These are phyloP conservation scores for Royoungia palumana DNA, from an alignment of 768 basidiomycete species.

Conservation along the genomic window DNA sequence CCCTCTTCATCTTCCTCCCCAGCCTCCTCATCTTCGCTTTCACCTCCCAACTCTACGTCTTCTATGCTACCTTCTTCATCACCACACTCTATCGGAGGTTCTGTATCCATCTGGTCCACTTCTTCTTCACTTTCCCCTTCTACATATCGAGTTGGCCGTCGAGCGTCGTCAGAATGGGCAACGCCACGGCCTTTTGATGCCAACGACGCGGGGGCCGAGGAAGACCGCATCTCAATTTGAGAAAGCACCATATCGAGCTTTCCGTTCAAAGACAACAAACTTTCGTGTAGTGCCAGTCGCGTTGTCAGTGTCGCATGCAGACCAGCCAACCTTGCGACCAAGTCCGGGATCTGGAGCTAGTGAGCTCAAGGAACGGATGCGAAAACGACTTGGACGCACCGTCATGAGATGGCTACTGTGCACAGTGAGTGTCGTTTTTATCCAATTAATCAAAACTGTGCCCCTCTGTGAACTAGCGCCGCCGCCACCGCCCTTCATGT, in stretches of 20 bases:
- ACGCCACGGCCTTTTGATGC: conserved; percentile 40
- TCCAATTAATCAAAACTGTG: conserved; percentile 67
- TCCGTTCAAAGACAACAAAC: conserved; percentile 80
- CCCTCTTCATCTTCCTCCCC: conserved; percentile 44
- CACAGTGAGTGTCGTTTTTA: conserved; percentile 75
- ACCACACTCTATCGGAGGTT: conserved; percentile 58
- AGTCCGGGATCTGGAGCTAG: conserved; percentile 74
- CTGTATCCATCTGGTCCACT: conserved; percentile 55
- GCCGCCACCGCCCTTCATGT: conserved; percentile 73
- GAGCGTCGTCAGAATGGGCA: conserved; percentile 32
- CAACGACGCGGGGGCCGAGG: conserved; percentile 59
- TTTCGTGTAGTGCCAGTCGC: conserved; percentile 79
- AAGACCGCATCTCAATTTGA: conserved; percentile 86
- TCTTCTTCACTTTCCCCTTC: conserved; percentile 81
- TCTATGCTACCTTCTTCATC: conserved; percentile 76
- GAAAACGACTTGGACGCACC: conserved; percentile 45
- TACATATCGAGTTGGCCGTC: conserved; percentile 54
- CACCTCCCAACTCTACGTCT: conserved; percentile 70
- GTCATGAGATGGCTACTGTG: conserved; percentile 95
- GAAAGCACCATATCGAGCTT: conserved; percentile 91
- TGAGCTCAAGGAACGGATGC: conserved; percentile 8
- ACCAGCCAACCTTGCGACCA: conserved; percentile 81
- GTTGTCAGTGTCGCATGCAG: conserved; percentile 79
- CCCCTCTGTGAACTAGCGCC: conserved; percentile 80
- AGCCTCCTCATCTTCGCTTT: conserved; percentile 49